Evolutionary conservation across 306 rosid genomes (phyloP), one percentile per base, ranked within the genome.

Genomic region (Echinosophora koreensis): DNA sequence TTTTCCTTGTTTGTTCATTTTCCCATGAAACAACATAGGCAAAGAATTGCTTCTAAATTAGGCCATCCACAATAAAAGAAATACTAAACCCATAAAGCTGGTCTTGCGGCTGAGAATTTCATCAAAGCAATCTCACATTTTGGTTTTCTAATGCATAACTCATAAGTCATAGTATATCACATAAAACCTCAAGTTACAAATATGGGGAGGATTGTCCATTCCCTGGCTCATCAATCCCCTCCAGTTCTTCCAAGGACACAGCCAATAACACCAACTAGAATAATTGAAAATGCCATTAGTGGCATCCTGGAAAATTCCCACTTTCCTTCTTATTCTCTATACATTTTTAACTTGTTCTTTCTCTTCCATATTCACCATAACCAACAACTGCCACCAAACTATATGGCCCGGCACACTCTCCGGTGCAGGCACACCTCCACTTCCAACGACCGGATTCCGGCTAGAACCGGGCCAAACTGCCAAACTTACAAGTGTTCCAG

Each of bases 331-430:
- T 38, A 17, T 82, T 56, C 8, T 79, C 62, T 64, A 55, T 64
- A 44, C 68, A 2, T 66, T 83, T 35, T 34, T 81, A 64, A 67
- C 84, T 57, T 66, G 14, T 18, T 71, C 93, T 37, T 38, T 55
- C 44, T 84, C 83, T 4, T 42, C 47, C 77, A 88, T 77, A 16
- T 90, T 94, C 91, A 89, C 86, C 64, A 79, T 94, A 55, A 83
- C 87, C 62, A 92, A 94, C 91, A 88, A 89, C 70, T 94, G 98
- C 70, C 88, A 82, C 0, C 28, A 88, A 27, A 86, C 97, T 1
- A 90, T 94, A 75, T 94, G 98, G 98, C 98, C 98, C 0, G 97
- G 97, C 2, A 94, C 97, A 0, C 87, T 94, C 0, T 78, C 98
- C 0, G 95, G 97, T 2, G 39, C 95, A 0, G 92, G 97, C 28